Base-by-base conservation (phyloP, 495 filamentous ascomycete species). In the Daldinia grandis region DNA sequence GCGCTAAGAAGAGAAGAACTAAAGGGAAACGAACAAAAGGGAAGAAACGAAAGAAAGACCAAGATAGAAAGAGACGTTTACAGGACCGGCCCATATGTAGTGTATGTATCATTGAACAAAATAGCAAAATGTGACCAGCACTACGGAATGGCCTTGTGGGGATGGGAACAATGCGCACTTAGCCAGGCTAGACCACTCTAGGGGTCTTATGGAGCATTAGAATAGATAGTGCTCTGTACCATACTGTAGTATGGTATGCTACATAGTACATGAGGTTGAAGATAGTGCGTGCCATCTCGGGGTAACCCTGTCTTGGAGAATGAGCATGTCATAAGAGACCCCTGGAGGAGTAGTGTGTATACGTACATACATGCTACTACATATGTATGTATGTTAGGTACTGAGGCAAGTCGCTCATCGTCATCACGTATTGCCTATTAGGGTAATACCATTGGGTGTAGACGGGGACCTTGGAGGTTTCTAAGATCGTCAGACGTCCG, bases 221-320 rank as follows among this genome's bases (percentile, higher is more conserved):
- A 53, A 42, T 4, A 69, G 66, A 60, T 64, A 55, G 37, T n/a
- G 14, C 8, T 38, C 31, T 33, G 9, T 44, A 19, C 15, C 40
- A 44, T 5, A 19, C n/a, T n/a, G 38, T 42, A 42, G 38, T 42
- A 42, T 42, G 38, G 30, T 42, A 42, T 4, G n/a, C 12, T 44
- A 44, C 40, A 19, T 27, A 28, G 24, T 51, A 51, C 49, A 5
- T 31, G 17, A 53, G 28, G 56, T 57, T 60, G 49, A 60, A 44
- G 64, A 72, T 68, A 51, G 61, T 72, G 64, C 35, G 49, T 68
- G 49, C 31, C 38, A 72, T 68, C 64, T 72, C 64, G 56, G 61
- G 69, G 64, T 72, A 72, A 44, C 64, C 64, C 54, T 61, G 59
- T 24, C 27, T 64, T 58, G 38, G 42, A 65, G 37, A 64, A 27